Percentiles rank a stretch among this genome's conserved stretches.
phyloP scores from a whole-genome alignment of 2,329 filamentous ascomycete genomes.

The Arthrinium phaeospermum region DNA sequence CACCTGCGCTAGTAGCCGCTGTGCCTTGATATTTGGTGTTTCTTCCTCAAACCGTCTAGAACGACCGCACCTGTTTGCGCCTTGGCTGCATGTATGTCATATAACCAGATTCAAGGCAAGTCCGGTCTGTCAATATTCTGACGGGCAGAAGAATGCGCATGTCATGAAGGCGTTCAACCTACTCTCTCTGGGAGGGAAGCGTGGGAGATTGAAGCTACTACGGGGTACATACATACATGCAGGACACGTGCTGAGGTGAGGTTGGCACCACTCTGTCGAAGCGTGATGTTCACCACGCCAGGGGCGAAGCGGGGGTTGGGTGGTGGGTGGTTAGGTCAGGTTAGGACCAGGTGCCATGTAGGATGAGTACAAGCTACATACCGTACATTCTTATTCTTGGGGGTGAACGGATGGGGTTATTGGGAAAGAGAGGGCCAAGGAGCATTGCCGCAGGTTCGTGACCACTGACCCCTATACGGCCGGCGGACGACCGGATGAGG shows the following conservation, averaged over 20 bases:
- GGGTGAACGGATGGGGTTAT: background rate
- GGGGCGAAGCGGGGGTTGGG: background rate
- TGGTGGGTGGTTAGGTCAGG: background rate
- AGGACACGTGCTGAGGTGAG: background rate
- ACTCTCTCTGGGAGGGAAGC: background rate
- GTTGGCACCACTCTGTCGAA: background rate
- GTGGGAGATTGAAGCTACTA: background rate
- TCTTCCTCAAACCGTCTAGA: background rate
- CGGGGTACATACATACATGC: background rate
- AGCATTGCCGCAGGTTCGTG: background rate
- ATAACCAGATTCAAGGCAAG: background rate
- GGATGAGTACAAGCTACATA: background rate
- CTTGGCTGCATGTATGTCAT: constrained; percentile 15
- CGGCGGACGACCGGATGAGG: background rate
- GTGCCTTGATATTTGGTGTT: constrained; percentile 9
- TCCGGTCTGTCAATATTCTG: background rate
- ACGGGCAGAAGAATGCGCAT: background rate
- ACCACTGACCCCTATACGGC: constrained; percentile 12
- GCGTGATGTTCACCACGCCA: background rate
- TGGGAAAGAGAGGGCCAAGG: background rate
- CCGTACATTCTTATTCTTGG: background rate
- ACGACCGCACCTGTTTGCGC: background rate
- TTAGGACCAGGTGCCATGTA: background rate
- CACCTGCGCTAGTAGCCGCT: constrained; percentile 6
- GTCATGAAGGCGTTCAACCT: background rate